Evolutionary conservation across 1,284 basidiomycete species (phyloP).

Genomic region (Vanrija sp.): DNA sequence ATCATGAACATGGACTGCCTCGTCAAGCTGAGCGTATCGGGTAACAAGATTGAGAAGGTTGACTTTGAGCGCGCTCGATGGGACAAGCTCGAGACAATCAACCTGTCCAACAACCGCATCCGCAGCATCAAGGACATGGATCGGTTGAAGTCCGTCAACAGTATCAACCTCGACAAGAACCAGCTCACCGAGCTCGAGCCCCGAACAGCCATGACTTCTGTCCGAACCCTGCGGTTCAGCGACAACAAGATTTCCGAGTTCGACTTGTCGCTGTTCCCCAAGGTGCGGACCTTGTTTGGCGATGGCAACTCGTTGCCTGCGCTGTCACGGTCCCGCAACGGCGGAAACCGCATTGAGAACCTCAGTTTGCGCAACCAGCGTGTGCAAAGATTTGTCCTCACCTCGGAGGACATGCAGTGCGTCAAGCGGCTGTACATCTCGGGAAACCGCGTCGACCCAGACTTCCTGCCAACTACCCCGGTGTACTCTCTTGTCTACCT

Average conservation of each 20-base stretch:
- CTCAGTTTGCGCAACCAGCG: constrained; percentile 86
- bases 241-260: constrained; percentile 71
- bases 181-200: constrained; percentile 36
- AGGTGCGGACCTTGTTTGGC: constrained; percentile 83
- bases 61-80: constrained; percentile 66
- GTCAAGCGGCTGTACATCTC: constrained; percentile 91
- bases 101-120: constrained; percentile 75
- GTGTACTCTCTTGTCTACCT: constrained; percentile 83
- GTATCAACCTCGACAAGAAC: constrained; percentile 79
- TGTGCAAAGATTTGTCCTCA: constrained; percentile 35
- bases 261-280: constrained; percentile 64
- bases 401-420: constrained; percentile 73
- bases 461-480: constrained; percentile 59
- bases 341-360: constrained; percentile 73
- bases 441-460: constrained; percentile 51
- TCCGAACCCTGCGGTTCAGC: constrained; percentile 82
- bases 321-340: constrained; percentile 51
- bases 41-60: constrained; percentile 65
- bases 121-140: constrained; percentile 60
- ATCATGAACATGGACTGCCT: constrained; percentile 74
- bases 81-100: constrained; percentile 75
- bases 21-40: constrained; percentile 74
- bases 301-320: constrained; percentile 74
- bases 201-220: constrained; percentile 54
- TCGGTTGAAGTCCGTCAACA: constrained; percentile 61